These are phyloP conservation scores for Scleromitrula shiraiana DNA, from an alignment of 2,329 filamentous ascomycete genomes.

Conservation along the genomic window DNA sequence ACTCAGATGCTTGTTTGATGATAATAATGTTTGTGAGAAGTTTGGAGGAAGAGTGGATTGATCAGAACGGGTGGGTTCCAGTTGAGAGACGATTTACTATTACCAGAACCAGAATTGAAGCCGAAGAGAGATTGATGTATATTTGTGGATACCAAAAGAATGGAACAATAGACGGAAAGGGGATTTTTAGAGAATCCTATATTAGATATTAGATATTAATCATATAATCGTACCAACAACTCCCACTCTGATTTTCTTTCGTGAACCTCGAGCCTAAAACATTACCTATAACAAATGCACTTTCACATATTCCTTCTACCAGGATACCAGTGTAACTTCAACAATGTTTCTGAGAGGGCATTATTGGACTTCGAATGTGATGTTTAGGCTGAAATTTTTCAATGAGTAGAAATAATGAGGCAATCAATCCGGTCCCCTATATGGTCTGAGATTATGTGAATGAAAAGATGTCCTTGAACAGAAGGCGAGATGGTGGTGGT, in stretches of 20 bases:
- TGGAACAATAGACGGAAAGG: constrained; percentile 2
- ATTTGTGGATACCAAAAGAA: constrained; percentile 6
- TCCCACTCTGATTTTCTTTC: too few species aligned
- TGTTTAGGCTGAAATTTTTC: not conserved
- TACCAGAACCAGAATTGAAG: not conserved
- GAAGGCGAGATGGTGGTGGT: too few species aligned
- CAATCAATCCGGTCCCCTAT: not conserved
- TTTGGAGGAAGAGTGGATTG: constrained; percentile 12
- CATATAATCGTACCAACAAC: not conserved
- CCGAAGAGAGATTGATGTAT: not conserved
- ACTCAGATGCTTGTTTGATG: constrained; percentile 6
- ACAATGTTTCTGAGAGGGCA: not conserved
- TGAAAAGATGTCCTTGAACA: not conserved
- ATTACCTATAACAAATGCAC: too few species aligned
- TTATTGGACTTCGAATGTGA: not conserved
- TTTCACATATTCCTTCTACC: too few species aligned
- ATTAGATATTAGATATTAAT: not conserved
- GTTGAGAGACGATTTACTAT: constrained; percentile 4
- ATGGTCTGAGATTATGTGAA: not conserved
- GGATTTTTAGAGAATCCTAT: not conserved
- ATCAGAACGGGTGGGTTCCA: constrained; percentile 5
- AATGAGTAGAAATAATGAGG: not conserved
- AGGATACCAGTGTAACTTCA: too few species aligned
- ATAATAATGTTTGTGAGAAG: constrained; percentile 2
- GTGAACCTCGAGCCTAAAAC: not conserved